Evolutionary conservation across 176 grass and related monocot genomes (phyloP), one percentile per base, ranked within the genome.

Genomic region (Hordeum marinum): DNA sequence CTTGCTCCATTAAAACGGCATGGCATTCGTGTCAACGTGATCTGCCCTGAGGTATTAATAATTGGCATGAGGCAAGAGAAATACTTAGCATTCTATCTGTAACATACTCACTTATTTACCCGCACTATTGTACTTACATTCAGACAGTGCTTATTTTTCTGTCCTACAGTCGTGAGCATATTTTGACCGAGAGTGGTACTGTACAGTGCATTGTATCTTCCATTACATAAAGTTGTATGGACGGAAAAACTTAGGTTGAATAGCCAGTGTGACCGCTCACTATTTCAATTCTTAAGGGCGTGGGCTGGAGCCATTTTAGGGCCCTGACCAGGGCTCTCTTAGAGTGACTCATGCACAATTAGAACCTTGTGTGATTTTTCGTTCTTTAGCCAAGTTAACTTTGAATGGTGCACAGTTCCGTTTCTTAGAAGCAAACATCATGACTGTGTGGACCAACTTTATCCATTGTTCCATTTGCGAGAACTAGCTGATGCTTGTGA

Each of bases 11-110:
- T 94, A 70, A 97, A 97, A 78, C 89, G 82, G 10, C 59, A 65
- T 18, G 91, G 91, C 31, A 87, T 97, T 90, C 91, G 89, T 84
- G 91, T 97, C 66, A 97, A 94, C 77, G 94, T 94, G 70, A 66
- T 97, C 13, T 97, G 91, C 69, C 91, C 91, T 72, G 94, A 97
- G 91, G 94, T 97, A 97, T 69, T 74, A 55, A 37, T 41, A 48
- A 12, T 24, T 79, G 42, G 2, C 25, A 83, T 59, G n/a, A 55
- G 9, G 77, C 9, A 39, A 59, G 46, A 68, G 61, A 80, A 68
- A 59, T 60, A 48, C 55, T 79, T 79, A 20, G 57, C 12, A 8
- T 75, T 21, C 42, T 58, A 48, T 72, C 54, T 84, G 15, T 57
- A 4, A 64, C 11, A 24, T 54, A 20, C 42, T 70, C 24, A 69